phyloP scores from a whole-genome alignment of 1,284 basidiomycete genomes.

The Pascua sp. region DNA sequence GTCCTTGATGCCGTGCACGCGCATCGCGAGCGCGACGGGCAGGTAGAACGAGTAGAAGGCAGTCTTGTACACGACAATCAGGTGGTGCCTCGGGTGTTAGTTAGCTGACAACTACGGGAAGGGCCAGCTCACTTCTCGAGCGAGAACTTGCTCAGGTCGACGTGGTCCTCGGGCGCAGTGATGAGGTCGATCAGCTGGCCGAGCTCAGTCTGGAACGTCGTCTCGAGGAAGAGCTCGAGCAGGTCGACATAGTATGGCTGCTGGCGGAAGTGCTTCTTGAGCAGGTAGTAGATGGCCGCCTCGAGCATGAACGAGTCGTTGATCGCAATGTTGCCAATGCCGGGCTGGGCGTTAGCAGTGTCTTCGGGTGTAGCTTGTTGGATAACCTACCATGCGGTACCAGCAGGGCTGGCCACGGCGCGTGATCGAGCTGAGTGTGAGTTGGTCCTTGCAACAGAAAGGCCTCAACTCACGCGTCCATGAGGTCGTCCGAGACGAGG shows the following conservation, averaged over 20 bases:
- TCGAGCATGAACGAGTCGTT: conserved; percentile 98
- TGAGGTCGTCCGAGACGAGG: conserved; percentile 96
- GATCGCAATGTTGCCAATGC: conserved; percentile 83
- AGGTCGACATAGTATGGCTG: conserved; percentile 83
- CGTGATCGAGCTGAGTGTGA: conserved; percentile 61
- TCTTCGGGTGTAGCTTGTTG: conserved; percentile 11
- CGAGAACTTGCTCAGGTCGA: conserved; percentile 85
- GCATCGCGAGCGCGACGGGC: conserved; percentile 91
- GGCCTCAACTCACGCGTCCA: conserved; percentile 65
- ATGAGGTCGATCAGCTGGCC: conserved; percentile 94
- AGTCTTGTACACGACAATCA: conserved; percentile 97
- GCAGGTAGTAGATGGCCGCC: conserved; percentile 82
- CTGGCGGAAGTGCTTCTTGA: conserved; percentile 81
- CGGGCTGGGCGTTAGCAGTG: conserved; percentile 44
- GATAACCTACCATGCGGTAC: conserved; percentile 62
- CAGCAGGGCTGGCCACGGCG: conserved; percentile 98
- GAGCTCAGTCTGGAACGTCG: conserved; percentile 90
- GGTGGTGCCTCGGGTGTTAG: conserved; percentile 56
- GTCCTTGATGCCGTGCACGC: conserved; percentile 65
- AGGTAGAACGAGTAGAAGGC: conserved; percentile 99
- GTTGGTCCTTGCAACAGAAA: not conserved
- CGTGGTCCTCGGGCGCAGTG: conserved; percentile 84
- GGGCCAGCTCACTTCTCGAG: conserved; percentile 56
- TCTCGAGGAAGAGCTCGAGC: conserved; percentile 88
- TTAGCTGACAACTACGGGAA: conserved; percentile 42